Evolutionary conservation across 2,329 filamentous ascomycete genomes (phyloP).

Genomic region (Aspergillus flavus): DNA sequence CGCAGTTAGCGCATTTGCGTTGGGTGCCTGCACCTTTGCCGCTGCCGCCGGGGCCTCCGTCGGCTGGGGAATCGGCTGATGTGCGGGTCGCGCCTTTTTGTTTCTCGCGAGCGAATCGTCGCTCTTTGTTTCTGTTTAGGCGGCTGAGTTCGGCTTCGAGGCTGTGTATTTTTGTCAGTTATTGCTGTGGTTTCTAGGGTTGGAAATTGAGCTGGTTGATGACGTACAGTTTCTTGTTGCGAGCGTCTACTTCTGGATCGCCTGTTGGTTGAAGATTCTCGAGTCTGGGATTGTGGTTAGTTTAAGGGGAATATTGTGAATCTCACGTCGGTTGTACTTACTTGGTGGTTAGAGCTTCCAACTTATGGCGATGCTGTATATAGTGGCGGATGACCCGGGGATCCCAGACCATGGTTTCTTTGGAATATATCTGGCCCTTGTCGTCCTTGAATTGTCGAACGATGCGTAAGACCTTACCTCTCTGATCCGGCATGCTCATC

Average conservation of each 20-base stretch:
- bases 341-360: constrained; percentile 73
- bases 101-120: constrained; percentile 85
- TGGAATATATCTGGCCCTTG: constrained; percentile 64
- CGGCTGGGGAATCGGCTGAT: constrained; percentile 47
- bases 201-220: not conserved
- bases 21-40: constrained; percentile 69
- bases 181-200: not conserved
- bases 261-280: constrained; percentile 66
- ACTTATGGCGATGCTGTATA: constrained; percentile 72
- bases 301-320: not conserved
- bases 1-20: constrained; percentile 96
- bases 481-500: constrained; percentile 68
- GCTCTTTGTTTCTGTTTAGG: constrained; percentile 87
- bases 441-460: constrained; percentile 66
- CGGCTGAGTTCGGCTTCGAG: constrained; percentile 76
- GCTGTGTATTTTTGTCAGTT: constrained; percentile 41
- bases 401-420: constrained; percentile 69
- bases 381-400: constrained; percentile 88
- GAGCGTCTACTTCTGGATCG: constrained; percentile 66
- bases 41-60: constrained; percentile 46
- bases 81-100: constrained; percentile 67
- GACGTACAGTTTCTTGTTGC: constrained; percentile 59
- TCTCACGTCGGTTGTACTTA: constrained; percentile 48
- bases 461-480: constrained; percentile 72
- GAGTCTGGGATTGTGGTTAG: constrained; percentile 46